Percentiles rank a stretch among this genome's conserved stretches.
phyloP scores from a whole-genome alignment of 2,329 filamentous ascomycete species.

The Aspergillus transmontanensis region DNA sequence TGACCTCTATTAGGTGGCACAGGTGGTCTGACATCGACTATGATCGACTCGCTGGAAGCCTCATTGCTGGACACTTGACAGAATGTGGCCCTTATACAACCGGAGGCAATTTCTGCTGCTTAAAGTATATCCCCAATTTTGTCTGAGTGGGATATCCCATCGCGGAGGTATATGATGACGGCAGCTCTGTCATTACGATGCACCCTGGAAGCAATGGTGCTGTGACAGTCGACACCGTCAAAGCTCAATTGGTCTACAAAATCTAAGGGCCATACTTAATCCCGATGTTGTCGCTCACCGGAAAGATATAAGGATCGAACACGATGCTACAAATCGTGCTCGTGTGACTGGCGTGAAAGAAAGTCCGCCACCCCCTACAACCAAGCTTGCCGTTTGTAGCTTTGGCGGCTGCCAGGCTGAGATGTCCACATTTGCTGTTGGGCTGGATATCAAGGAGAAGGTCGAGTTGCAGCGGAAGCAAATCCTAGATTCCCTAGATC shows the following conservation, averaged over 20 bases:
- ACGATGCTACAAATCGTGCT: not conserved
- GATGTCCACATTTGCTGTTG: slow-evolving; percentile 48
- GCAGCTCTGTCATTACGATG: not conserved
- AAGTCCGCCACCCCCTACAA: slow-evolving; percentile 49
- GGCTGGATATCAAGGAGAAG: slow-evolving; percentile 50
- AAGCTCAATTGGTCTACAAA: not conserved
- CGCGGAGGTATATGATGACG: not conserved
- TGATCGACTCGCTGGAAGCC: slow-evolving; percentile 31
- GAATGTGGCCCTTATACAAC: slow-evolving; percentile 32
- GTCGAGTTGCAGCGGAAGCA: slow-evolving; percentile 49
- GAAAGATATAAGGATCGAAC: not conserved
- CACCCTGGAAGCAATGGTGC: no score
- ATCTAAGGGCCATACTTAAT: not conserved
- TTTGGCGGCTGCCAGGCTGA: slow-evolving; percentile 52
- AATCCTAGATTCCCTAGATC: not conserved
- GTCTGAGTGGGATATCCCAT: not conserved
- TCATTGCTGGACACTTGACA: slow-evolving; percentile 29
- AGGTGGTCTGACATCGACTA: slow-evolving; percentile 29
- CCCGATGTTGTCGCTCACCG: not conserved
- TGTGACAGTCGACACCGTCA: not conserved
- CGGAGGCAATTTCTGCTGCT: slow-evolving; percentile 30
- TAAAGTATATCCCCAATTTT: slow-evolving; percentile 19
- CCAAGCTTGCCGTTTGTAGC: slow-evolving; percentile 53
- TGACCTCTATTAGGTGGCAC: slow-evolving; percentile 17
- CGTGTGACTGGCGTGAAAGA: not conserved